phyloP scores from a whole-genome alignment of 176 grass and related monocot species.

The Microstegium vimineum region DNA sequence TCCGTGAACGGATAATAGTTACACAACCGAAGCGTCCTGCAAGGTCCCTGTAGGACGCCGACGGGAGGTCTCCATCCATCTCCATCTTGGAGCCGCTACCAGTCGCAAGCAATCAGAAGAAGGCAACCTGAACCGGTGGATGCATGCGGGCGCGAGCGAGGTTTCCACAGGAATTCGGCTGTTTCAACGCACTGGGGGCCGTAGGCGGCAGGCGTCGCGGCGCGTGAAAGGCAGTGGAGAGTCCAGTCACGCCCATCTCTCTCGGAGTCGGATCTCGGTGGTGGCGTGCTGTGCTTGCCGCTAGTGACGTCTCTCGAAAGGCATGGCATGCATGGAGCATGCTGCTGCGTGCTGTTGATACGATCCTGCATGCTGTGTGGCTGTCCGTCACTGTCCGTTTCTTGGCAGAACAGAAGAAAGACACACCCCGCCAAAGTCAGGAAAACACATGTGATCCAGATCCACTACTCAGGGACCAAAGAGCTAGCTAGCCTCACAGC shows the following conservation, averaged over 20 bases:
- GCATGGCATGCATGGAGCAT: background rate
- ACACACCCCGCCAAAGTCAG: background rate
- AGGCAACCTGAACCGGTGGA: background rate
- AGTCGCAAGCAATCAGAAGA: too few species aligned
- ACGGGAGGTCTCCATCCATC: background rate
- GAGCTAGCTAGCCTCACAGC: background rate
- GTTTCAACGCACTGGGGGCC: background rate
- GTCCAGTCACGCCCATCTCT: background rate
- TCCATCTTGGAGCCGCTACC: background rate
- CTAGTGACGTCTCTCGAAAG: background rate
- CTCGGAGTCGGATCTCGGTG: background rate
- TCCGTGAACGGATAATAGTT: background rate
- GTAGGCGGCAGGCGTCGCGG: background rate
- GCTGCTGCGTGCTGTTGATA: background rate
- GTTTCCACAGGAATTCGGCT: constrained; percentile 1
- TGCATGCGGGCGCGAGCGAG: background rate
- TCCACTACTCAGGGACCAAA: background rate
- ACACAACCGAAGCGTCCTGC: background rate
- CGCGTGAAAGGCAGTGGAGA: background rate
- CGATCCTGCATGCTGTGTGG: background rate
- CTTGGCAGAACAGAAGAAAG: too few species aligned
- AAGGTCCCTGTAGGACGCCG: background rate
- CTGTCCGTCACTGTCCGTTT: background rate
- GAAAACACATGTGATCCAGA: background rate
- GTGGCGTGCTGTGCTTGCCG: background rate